A percentile compares a stretch with the other conserved stretches of the same genome.
These are phyloP conservation scores for Sungouiella thailandica DNA, from an alignment of 805 yeast genomes.

Conservation along the genomic window DNA sequence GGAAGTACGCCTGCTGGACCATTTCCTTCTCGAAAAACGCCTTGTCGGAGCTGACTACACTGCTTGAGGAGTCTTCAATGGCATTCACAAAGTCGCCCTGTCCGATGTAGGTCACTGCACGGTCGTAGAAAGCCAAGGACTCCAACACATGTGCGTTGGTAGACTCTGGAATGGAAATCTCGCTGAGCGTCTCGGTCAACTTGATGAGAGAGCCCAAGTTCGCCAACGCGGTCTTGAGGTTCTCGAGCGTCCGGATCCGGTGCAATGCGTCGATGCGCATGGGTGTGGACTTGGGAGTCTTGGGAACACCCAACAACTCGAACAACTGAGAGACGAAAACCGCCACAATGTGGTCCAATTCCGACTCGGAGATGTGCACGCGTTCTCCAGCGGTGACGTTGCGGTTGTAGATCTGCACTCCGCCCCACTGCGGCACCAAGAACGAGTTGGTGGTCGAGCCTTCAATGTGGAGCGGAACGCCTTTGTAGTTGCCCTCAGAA, in stretches of 20 bases:
- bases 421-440: conserved; percentile 88
- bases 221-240: conserved; percentile 58
- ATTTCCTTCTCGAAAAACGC: conserved; percentile 93
- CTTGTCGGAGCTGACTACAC: conserved; percentile 54
- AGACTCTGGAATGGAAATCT: conserved; percentile 77
- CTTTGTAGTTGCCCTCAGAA: conserved; percentile 43
- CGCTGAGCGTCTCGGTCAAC: conserved; percentile 61
- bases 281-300: conserved; percentile 50
- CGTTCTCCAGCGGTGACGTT: conserved; percentile 11
- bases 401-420: conserved; percentile 52
- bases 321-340: conserved; percentile 72
- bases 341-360: conserved; percentile 56
- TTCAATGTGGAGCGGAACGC: conserved; percentile 46
- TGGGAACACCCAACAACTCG: conserved; percentile 65
- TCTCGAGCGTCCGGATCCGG: conserved; percentile 53
- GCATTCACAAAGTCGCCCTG: conserved; percentile 27
- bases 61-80: conserved; percentile 42
- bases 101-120: conserved; percentile 27
- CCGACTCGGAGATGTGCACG: conserved; percentile 32
- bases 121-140: conserved; percentile 41
- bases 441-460: conserved; percentile 52
- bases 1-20: conserved; percentile 93
- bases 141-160: conserved; percentile 55
- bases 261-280: conserved; percentile 63
- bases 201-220: conserved; percentile 70